Base-by-base conservation (phyloP, 345 rosid genomes). In the Euphorbia peplus region DNA sequence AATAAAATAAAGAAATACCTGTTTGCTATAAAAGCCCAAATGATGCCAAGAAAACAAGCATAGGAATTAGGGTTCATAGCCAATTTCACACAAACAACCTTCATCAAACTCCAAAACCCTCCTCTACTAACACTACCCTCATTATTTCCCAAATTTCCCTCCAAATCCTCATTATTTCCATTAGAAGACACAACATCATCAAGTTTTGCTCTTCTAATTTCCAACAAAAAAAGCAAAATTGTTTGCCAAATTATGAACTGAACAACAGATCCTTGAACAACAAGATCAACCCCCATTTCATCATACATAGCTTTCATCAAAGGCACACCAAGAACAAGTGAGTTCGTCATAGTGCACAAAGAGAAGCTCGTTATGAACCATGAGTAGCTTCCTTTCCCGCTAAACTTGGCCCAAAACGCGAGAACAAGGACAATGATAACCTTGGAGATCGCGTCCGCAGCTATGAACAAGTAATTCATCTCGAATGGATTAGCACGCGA, bases 291-390 rank as follows among this genome's bases (percentile, higher is more conserved):
- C 1, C 81, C 95, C 24, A 64, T 55, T 32, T 68, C 79, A 5
- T 96, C 97, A 56, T 93, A 91, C 97, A 89, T 93, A 21, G 95
- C 87, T 61, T 61, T 79, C 41, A 84, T 65, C 52, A 89, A 41
- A 0, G 99, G 97, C 30, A 88, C 85, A 6, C 97, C 99, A 0
- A 93, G 86, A 2, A 91, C 86, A 9, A 89, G 82, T 46, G 92
- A 57, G 70, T 93, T 89, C 0, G 93, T 88, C 9, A 89, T 68
- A 14, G 96, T 85, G 28, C 84, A 80, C 41, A 93, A 75, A 62
- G 96, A 86, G 70, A 85, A 91, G 41, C 86, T 85, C 1, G 97
- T 93, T n/a, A 93, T 88, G 70, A 88, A 90, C 97, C 98, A 89
- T 35, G 84, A 50, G 47, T 77, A 84, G 81, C 93, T 90, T 29